Evolutionary conservation across 2,329 filamentous ascomycete genomes (phyloP).

Genomic region (Diaporthe eres): DNA sequence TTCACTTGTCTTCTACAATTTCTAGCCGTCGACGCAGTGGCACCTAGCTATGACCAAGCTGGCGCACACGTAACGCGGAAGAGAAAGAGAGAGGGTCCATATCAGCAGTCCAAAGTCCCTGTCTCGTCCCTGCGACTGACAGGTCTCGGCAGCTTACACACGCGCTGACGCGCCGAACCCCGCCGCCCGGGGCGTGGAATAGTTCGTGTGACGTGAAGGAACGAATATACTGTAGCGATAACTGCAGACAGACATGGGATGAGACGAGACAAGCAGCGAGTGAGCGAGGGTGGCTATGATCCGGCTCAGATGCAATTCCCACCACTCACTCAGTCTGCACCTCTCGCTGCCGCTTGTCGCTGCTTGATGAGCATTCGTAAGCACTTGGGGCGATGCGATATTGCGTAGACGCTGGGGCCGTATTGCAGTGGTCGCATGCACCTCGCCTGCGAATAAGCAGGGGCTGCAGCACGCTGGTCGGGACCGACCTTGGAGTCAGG

Average conservation of each 20-base stretch:
- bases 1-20: background rate
- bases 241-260: slow-evolving; percentile 18
- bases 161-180: slow-evolving; percentile 23
- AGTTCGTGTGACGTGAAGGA: slow-evolving; percentile 24
- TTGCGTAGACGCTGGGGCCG: slow-evolving; percentile 14
- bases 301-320: background rate
- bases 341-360: background rate
- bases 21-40: background rate
- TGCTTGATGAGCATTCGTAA: slow-evolving; percentile 32
- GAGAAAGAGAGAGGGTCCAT: background rate
- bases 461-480: slow-evolving; percentile 33
- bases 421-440: slow-evolving; percentile 37
- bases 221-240: background rate
- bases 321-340: slow-evolving; percentile 2
- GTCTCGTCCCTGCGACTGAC: slow-evolving; percentile 29
- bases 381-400: slow-evolving; percentile 22
- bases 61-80: background rate
- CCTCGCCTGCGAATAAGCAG: slow-evolving; percentile 37
- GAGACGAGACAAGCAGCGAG: slow-evolving; percentile 15
- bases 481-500: background rate
- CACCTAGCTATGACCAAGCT: background rate
- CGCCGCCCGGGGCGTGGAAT: slow-evolving; percentile 7
- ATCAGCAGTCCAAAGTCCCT: slow-evolving; percentile 20
- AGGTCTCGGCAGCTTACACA: slow-evolving; percentile 36
- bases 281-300: background rate